Base-by-base conservation (phyloP, 2,329 filamentous ascomycete genomes). In the Penicillium hordei region DNA sequence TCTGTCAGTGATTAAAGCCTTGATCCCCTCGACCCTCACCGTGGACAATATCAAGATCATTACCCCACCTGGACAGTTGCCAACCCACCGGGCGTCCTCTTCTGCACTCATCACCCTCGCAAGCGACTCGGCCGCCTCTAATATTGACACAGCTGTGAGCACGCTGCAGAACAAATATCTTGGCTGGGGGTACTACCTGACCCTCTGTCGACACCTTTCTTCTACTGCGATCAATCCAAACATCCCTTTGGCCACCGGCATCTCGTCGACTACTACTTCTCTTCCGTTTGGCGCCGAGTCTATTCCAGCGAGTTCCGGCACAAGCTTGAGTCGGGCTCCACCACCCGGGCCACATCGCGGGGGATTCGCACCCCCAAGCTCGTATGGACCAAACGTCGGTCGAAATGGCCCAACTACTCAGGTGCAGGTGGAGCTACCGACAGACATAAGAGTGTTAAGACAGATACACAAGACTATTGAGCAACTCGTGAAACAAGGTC, bases 401-500 rank as follows among this genome's bases (percentile, higher is more conserved):
- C 78, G 78, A 60, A 75, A 82, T 40, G 78, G 74, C 4, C 75
- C 88, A 19, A 78, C 84, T 7, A 71, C 73, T 27, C 84, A 90
- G 64, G 88, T 93, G 29, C 86, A 88, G 1, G 88, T 96, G 13
- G 85, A 86, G 60, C 82, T 89, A 7, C 93, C 93, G 1, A 82
- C 84, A 6, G 89, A 97, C 65, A 83, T 96, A 49, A 88, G 86
- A 63, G 89, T 89, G 60, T 79, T 97, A 0, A 87, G 87, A 57
- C 82, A 95, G 44, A 95, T 97, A 60, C 93, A 97, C 76, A 93
- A 89, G 71, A 89, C 92, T 0, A 83, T 96, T 34, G 93, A 97
- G 69, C 83, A 84, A 3, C 80, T 97, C 0, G 78, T 97, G 9
- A 85, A 86, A 23, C 86, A 94, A 65, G 92, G 93, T 0, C 86